Evolutionary conservation across 164 flowering plant species (phyloP), one percentile per base, ranked within the genome.

Genomic region (Akebia trifoliata): DNA sequence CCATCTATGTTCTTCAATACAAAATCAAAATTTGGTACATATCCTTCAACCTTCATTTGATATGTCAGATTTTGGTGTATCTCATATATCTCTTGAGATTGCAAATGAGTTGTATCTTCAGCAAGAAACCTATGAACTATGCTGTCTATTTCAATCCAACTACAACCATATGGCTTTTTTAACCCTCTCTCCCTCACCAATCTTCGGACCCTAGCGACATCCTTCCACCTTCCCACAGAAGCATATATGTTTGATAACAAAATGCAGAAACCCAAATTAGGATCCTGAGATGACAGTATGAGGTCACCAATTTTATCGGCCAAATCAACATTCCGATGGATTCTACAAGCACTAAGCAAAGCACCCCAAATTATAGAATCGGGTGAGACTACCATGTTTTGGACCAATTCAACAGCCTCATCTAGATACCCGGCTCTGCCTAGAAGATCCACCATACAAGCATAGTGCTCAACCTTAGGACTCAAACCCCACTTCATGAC

Each of bases 361-460:
- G 72, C 48, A n/a, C 66, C 63, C 75, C 72, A 72, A 18, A 72
- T 57, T 17, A 68, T 51, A 2, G 69, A 56, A 63, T 71, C 72
- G 0, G 75, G 72, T 22, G 59, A 10, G 14, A 60, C 42, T 11
- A 40, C 50, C 72, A 72, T 68, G 57, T 48, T 60, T 53, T 31
- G 56, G 54, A 72, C 60, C 42, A 72, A 8, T 26, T 54, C 48
- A 56, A 57, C 8, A 0, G 71, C 66, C 32, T 68, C 69, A 18
- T 39, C 47, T 18, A 68, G 51, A 60, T 63, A 35, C 17, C 75
- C 75, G 36, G 75, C 71, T 48, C 75, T 60, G 17, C 75, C 72
- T 11, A 67, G 60, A 48, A 72, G 69, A 56, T 72, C 69, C 59
- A 68, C 69, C 72, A 68, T 60, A 47, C 75, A 68, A 44, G 72